Evolutionary conservation across 208 protist species (phyloP), one percentile per base, ranked within the genome.

Genomic region (Acanthamoeba royreba): DNA sequence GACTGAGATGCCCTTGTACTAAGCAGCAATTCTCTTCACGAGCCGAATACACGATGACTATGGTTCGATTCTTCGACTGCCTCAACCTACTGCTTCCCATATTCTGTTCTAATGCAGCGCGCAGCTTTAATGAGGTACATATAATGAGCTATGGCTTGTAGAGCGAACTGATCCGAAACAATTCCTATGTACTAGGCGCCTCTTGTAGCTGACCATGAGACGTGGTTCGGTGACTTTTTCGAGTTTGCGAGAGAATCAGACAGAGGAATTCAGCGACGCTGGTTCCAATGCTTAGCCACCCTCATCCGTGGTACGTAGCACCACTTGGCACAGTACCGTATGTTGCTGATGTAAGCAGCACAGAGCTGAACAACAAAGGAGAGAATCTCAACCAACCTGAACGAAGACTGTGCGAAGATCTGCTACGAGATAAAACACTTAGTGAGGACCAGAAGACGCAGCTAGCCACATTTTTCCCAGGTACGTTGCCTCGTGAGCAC

Each of bases 171-270:
- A n/a, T n/a, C n/a, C n/a, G n/a, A n/a, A n/a, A n/a, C n/a, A n/a
- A n/a, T n/a, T n/a, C n/a, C n/a, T n/a, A n/a, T n/a, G n/a, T n/a
- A n/a, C n/a, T n/a, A n/a, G n/a, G n/a, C n/a, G n/a, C n/a, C n/a
- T n/a, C n/a, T n/a, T n/a, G n/a, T n/a, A n/a, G n/a, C n/a, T n/a
- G n/a, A n/a, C n/a, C n/a, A n/a, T n/a, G n/a, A n/a, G n/a, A n/a
- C n/a, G 33, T 90, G 83, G 83, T 90, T 90, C n/a, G 46, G 4
- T 1, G 49, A 90, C 55, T 90, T 90, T 52, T 90, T 61, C 38
- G 1, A 31, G 7, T 90, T 83, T 52, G 19, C 31, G 25, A 5
- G 19, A 2, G 55, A 90, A 25, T 45, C 13, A 3, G 83, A 90
- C 4, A 4, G 4, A 8, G 33, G 25, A 3, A 90, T 90, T 43